A percentile compares a stretch with the other conserved stretches of the same genome.
phyloP scores from a whole-genome alignment of 2,329 filamentous ascomycete genomes.

The Cladosporium sphaerospermum region DNA sequence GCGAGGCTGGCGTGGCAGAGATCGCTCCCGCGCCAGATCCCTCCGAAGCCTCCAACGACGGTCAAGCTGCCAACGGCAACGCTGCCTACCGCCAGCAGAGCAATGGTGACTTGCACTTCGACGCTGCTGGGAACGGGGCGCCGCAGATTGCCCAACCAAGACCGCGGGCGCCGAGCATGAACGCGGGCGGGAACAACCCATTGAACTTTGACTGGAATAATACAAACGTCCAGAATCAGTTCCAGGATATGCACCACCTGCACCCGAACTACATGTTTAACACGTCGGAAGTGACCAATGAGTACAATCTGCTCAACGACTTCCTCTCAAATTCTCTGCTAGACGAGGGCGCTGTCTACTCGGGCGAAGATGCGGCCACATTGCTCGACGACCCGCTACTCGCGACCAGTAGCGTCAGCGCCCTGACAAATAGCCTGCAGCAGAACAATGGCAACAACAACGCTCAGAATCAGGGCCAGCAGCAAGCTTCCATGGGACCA shows the following conservation, averaged over 20 bases:
- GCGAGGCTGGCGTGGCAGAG: conserved; percentile 33
- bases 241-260: conserved; percentile 89
- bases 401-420: conserved; percentile 36
- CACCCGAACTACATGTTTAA: conserved; percentile 94
- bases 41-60: not conserved
- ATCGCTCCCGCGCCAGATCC: conserved; percentile 25
- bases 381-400: conserved; percentile 56
- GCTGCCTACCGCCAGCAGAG: conserved; percentile 12
- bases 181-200: conserved; percentile 43
- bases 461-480: conserved; percentile 15
- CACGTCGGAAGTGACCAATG: conserved; percentile 87
- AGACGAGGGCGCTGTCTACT: conserved; percentile 54
- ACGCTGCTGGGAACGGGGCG: conserved; percentile 15
- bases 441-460: conserved; percentile 4
- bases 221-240: conserved; percentile 67
- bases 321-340: conserved; percentile 88
- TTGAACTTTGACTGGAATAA: conserved; percentile 63
- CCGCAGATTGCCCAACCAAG: conserved; percentile 67
- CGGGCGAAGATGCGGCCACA: conserved; percentile 40
- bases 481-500: conserved; percentile 26
- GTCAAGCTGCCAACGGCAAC: conserved; percentile 12
- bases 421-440: conserved; percentile 26
- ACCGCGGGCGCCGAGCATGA: conserved; percentile 45
- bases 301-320: conserved; percentile 95
- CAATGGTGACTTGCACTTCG: conserved; percentile 13